Evolutionary conservation across 345 rosid species (phyloP).

Genomic region (Toxicodendron radicans): DNA sequence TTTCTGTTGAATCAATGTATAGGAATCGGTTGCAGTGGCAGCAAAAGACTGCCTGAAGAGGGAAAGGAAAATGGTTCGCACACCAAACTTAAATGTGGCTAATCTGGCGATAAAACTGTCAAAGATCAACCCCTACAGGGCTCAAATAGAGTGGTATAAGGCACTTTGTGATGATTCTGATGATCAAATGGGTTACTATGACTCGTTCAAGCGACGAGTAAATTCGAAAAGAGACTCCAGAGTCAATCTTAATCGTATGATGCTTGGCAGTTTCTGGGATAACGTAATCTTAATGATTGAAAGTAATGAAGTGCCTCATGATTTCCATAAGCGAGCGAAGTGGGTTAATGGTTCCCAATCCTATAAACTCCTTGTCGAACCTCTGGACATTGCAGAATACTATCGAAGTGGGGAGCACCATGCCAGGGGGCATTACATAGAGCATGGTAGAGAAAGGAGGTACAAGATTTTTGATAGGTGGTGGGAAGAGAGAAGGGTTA

Average conservation of each 20-base stretch:
- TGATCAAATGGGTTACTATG: constrained; percentile 67
- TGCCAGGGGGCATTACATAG: constrained; percentile 46
- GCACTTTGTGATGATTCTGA: constrained; percentile 45
- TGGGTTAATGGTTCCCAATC: constrained; percentile 68
- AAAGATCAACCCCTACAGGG: constrained; percentile 43
- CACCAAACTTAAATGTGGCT: constrained; percentile 51
- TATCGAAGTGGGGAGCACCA: constrained; percentile 38
- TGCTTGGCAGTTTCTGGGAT: constrained; percentile 72
- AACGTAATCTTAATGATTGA: constrained; percentile 56
- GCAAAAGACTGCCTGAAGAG: constrained; percentile 45
- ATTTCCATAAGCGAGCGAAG: constrained; percentile 50
- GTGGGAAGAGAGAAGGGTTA: constrained; percentile 39
- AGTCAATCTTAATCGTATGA: constrained; percentile 59
- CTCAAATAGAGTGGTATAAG: constrained; percentile 66
- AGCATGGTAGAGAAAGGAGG: constrained; percentile 65
- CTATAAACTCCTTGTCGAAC: constrained; percentile 74
- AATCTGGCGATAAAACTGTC: constrained; percentile 52
- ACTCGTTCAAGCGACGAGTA: constrained; percentile 54
- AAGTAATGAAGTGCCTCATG: constrained; percentile 62
- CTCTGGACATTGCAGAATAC: constrained; percentile 71
- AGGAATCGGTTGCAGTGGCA: constrained; percentile 33
- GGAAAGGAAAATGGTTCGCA: constrained; percentile 44
- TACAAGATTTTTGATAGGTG: constrained; percentile 64
- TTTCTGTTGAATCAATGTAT: constrained; percentile 2
- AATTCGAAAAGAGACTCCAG: constrained; percentile 47